Evolutionary conservation across 2,329 filamentous ascomycete genomes (phyloP), one percentile per base, ranked within the genome.

Genomic region (Zymoseptoria passerinii): DNA sequence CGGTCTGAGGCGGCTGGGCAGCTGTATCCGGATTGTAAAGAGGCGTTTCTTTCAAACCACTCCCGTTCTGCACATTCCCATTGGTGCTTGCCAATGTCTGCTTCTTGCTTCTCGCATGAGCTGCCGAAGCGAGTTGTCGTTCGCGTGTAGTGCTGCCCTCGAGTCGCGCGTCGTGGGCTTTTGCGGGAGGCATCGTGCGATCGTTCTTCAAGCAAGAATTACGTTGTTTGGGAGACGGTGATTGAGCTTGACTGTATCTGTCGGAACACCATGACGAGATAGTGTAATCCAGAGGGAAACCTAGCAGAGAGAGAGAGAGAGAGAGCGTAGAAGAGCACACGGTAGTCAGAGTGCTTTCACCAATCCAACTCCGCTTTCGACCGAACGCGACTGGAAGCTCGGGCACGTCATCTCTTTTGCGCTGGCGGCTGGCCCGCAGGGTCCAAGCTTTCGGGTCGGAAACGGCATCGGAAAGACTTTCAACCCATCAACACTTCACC

Each of bases 131-230:
- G 35, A 68, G 62, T 51, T 75, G 73, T 67, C 76, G 75, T 66
- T 78, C 76, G 67, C 76, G 74, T 54, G 70, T 56, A 59, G 68
- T 68, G 4, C 71, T 70, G 53, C 69, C 66, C 28, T 71, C 69
- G 19, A 67, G 63, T 50, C 66, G 64, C 61, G 70, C 66, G 64
- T 78, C 76, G 58, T 76, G 73, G 56, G 71, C 66, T 54, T 68
- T 67, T 65, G 74, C 58, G 56, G 67, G 63, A 28, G 66, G 67
- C 67, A 70, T 67, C 18, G 58, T 59, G 13, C 35, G 35, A 44
- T 44, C 35, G 35, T 44, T n/a, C 2, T 13, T 44, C 9, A 6
- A n/a, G 10, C 13, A 7, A 6, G 13, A 13, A 13, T 44, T 16
- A 44, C 13, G 35, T 44, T 6, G 35, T 4, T 5, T 7, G 4